Evolutionary conservation across 768 basidiomycete genomes (phyloP), one percentile per base, ranked within the genome.

Genomic region (Russula foetens): DNA sequence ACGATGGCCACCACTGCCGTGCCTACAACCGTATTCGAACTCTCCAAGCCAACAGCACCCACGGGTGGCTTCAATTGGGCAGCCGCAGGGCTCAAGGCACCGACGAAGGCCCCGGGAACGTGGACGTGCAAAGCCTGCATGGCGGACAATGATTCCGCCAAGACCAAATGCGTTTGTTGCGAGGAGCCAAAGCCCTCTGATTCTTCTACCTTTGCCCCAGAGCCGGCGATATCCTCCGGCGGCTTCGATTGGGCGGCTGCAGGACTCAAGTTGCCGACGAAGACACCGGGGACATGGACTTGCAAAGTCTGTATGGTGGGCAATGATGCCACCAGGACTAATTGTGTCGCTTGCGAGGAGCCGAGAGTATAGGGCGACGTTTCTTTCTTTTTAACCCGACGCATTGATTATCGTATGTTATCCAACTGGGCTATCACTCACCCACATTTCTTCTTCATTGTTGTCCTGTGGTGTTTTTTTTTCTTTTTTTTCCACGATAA

Each of bases 111-210:
- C 12, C 63, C 60, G 28, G 56, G 68, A 33, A 63, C 60, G 58
- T 80, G 79, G 79, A 70, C 62, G 19, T 81, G 79, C 64, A 64
- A 64, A 1, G 44, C 68, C 15, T 81, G 80, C 56, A 66, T 68
- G 67, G 60, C 72, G 38, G 39, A 61, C 53, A 72, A 70, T 43
- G 68, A 71, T 14, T 31, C 51, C 17, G 21, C 41, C 8, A 70
- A 63, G 53, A 65, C 54, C 24, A 71, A 74, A 50, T 75, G 74
- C 54, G 58, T 62, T 17, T 63, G 72, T 28, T 74, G 74, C 59
- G 72, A 72, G 38, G 50, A 43, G 41, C 58, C 58, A 17, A 38
- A 39, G 28, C 49, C 48, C 29, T n/a, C 21, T 41, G 28, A 38
- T 3, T 26, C 47, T 2, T n/a, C 38, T 38, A 31, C 54, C 12